A percentile compares a stretch with the other conserved stretches of the same genome.
Evolutionary conservation across 306 rosid species (phyloP).

Genomic region (Lathyrus oleraceus): DNA sequence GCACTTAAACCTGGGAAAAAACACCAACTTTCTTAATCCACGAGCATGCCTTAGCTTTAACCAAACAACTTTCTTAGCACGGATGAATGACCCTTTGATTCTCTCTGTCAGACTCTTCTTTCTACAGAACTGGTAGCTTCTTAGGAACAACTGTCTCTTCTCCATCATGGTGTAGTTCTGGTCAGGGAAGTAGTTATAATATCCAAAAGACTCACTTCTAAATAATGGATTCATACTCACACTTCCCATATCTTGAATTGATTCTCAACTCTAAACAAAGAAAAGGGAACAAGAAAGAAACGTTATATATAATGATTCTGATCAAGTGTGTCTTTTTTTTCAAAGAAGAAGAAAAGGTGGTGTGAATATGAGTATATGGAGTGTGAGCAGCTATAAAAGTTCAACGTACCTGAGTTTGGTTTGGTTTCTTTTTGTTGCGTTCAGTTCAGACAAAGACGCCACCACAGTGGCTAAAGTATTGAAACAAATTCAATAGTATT

Average conservation of each 20-base stretch:
- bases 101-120: slow-evolving; percentile 63
- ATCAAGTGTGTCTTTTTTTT: background rate
- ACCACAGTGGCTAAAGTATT: slow-evolving; percentile 41
- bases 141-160: slow-evolving; percentile 75
- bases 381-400: slow-evolving; percentile 10
- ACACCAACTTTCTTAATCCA: slow-evolving; percentile 42
- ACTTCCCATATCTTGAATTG: slow-evolving; percentile 27
- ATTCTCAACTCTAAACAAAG: no score
- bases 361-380: background rate
- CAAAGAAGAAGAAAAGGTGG: background rate
- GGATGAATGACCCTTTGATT: slow-evolving; percentile 57
- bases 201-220: slow-evolving; percentile 55
- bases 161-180: slow-evolving; percentile 56
- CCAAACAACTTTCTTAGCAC: slow-evolving; percentile 61
- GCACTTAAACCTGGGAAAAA: slow-evolving; percentile 52
- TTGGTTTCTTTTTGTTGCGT: slow-evolving; percentile 33
- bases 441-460: slow-evolving; percentile 41
- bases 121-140: slow-evolving; percentile 85
- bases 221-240: slow-evolving; percentile 38
- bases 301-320: background rate
- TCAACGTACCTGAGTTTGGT: slow-evolving; percentile 38
- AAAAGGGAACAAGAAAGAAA: background rate
- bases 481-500: slow-evolving; percentile 6
- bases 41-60: slow-evolving; percentile 54
- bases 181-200: slow-evolving; percentile 37